Evolutionary conservation across 345 rosid species (phyloP), one percentile per base, ranked within the genome.

Genomic region (Linum trigynum): DNA sequence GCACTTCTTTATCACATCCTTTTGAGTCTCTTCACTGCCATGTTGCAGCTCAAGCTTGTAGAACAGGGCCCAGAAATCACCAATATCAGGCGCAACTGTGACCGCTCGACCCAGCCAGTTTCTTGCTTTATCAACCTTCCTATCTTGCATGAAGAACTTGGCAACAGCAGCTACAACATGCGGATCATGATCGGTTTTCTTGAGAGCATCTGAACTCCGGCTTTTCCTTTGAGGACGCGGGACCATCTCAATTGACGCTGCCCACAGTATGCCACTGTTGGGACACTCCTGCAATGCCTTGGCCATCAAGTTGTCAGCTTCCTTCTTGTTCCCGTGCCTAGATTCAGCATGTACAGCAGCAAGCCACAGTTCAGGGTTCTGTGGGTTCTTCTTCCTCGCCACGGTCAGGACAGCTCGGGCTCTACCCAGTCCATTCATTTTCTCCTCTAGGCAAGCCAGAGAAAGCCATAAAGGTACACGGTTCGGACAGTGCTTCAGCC

Each of bases 281-380:
- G 96, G 95, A 70, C 98, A 92, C 81, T 78, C 98, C 76, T 89
- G 98, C 72, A 92, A 78, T 51, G 92, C 98, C 85, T 89, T 92
- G 7, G 98, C 86, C 96, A 92, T 89, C 78, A 92, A 69, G 37
- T 72, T 82, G 69, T 87, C 98, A 67, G 95, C 81, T 71, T 92
- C 96, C 76, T 71, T 89, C 72, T 82, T 85, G 74, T 83, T 78
- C 51, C 91, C 92, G 56, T 86, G 95, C 76, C 85, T 85, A 38
- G 74, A 78, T 71, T 89, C 98, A 65, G 85, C 78, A 64, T 85
- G 85, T n/a, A 89, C 76, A 40, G 98, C 92, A 72, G 98, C 98
- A 63, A 92, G 86, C 95, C 98, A 92, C 9, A 92, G 85, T 67
- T 89, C 91, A 36, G 87, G 87, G 43, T 65, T 78, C n/a, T 72